Evolutionary conservation across 495 filamentous ascomycete genomes (phyloP).

Genomic region (Penicillium ucsense): DNA sequence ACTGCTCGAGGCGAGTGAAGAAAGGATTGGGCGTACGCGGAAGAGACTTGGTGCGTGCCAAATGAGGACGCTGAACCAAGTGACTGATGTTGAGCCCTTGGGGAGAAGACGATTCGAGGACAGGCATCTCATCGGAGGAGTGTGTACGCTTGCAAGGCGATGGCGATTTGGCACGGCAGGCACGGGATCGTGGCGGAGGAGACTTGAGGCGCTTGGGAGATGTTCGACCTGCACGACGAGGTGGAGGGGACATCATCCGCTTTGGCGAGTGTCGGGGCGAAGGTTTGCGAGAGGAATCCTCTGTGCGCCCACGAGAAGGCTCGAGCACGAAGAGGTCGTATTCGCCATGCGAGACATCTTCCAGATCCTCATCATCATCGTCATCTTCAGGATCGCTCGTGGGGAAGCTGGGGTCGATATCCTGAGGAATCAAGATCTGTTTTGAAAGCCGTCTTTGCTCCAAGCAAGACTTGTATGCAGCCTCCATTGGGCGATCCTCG

Average conservation of each 20-base stretch:
- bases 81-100: slow-evolving; percentile 44
- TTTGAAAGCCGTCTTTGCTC: slow-evolving; percentile 73
- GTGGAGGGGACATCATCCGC: slow-evolving; percentile 47
- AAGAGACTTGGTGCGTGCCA: slow-evolving; percentile 69
- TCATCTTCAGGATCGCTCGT: slow-evolving; percentile 78
- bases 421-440: slow-evolving; percentile 72
- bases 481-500: slow-evolving; percentile 88
- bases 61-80: slow-evolving; percentile 50
- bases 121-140: slow-evolving; percentile 17
- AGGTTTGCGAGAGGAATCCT: slow-evolving; percentile 18
- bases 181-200: slow-evolving; percentile 32
- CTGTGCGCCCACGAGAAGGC: slow-evolving; percentile 24
- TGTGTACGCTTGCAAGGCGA: slow-evolving; percentile 19
- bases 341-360: slow-evolving; percentile 46
- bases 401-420: slow-evolving; percentile 95
- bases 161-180: slow-evolving; percentile 19
- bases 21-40: slow-evolving; percentile 66
- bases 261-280: slow-evolving; percentile 33
- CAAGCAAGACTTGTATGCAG: slow-evolving; percentile 78
- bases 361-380: slow-evolving; percentile 65
- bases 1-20: slow-evolving; percentile 32
- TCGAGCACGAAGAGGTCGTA: slow-evolving; percentile 27
- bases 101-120: slow-evolving; percentile 8
- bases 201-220: slow-evolving; percentile 60
- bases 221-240: slow-evolving; percentile 53